Evolutionary conservation across 2,329 filamentous ascomycete species (phyloP).

Genomic region (Fusarium sp.): DNA sequence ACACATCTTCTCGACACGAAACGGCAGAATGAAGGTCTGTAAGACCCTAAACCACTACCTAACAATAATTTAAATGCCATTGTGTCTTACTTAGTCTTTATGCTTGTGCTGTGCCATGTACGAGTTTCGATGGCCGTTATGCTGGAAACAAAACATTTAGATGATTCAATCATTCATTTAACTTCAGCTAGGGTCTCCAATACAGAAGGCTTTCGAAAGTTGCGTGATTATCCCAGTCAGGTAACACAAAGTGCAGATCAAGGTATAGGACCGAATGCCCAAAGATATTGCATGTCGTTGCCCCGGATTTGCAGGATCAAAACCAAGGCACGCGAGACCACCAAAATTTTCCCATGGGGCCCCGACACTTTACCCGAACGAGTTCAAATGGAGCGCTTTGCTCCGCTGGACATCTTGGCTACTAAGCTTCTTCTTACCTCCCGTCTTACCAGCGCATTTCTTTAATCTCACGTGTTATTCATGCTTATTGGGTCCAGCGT

Average conservation of each 20-base stretch:
- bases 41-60: not conserved
- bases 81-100: not conserved
- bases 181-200: fast-evolving
- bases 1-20: not conserved
- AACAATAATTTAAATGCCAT: not conserved
- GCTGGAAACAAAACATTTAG: too few species aligned
- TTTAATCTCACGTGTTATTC: not conserved
- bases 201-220: not conserved
- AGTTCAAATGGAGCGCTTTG: not conserved
- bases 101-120: too few species aligned
- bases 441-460: not conserved
- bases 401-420: not conserved
- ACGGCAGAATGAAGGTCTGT: not conserved
- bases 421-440: not conserved
- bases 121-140: too few species aligned
- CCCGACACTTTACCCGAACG: not conserved
- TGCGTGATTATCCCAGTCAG: fast-evolving
- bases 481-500: not conserved
- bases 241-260: not conserved
- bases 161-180: too few species aligned
- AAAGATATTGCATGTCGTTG: not conserved
- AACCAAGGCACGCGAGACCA: not conserved
- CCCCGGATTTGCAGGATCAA: not conserved
- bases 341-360: not conserved
- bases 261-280: not conserved